Percentiles rank a stretch among this genome's conserved stretches.
Evolutionary conservation across 179 eudicot genomes (phyloP).

Genomic region (Kewa caespitosa): DNA sequence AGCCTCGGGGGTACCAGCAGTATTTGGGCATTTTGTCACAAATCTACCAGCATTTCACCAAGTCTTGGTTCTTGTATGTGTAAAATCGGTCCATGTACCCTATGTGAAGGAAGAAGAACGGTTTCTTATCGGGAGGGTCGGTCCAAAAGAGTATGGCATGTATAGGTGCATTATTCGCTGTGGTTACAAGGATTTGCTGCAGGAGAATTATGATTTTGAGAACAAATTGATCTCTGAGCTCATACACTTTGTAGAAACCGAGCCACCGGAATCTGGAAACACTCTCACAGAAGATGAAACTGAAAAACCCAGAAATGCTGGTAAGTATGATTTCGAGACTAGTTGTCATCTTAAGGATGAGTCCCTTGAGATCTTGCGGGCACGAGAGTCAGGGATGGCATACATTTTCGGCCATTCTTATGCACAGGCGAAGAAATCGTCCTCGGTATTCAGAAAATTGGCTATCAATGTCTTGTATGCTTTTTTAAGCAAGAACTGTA

Average conservation of each 20-base stretch:
- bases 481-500: constrained; percentile 58
- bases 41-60: constrained; percentile 73
- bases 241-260: constrained; percentile 38
- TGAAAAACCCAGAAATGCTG: constrained; percentile 22
- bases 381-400: constrained; percentile 60
- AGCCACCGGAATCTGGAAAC: constrained; percentile 18
- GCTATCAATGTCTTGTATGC: constrained; percentile 55
- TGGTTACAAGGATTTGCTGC: constrained; percentile 61
- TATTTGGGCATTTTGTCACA: constrained; percentile 64
- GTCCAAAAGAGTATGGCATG: constrained; percentile 52
- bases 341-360: constrained; percentile 34
- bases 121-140: constrained; percentile 44
- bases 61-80: constrained; percentile 51
- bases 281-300: constrained; percentile 12
- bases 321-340: constrained; percentile 8
- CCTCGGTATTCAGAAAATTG: constrained; percentile 45
- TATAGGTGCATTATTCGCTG: constrained; percentile 57
- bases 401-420: constrained; percentile 63
- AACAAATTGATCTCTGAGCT: constrained; percentile 34
- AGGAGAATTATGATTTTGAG: constrained; percentile 57
- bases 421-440: constrained; percentile 57
- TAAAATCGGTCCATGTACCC: constrained; percentile 56
- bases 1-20: constrained; percentile 56
- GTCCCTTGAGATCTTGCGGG: constrained; percentile 42
- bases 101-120: constrained; percentile 42